A percentile compares a stretch with the other conserved stretches of the same genome.
phyloP scores from a whole-genome alignment of 2,329 filamentous ascomycete genomes.

The Penicillium expansum region DNA sequence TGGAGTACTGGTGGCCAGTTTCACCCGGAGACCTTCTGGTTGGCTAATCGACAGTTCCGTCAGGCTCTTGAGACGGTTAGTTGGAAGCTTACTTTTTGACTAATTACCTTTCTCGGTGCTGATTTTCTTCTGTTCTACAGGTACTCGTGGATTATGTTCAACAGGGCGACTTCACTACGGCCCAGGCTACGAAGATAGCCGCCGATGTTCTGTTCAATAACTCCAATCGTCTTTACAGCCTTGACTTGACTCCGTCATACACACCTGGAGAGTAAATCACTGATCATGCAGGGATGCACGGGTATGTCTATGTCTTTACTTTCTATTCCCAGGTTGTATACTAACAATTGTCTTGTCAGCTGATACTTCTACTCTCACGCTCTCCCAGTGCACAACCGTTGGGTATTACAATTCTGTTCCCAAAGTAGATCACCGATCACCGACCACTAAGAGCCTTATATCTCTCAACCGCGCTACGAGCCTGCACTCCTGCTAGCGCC shows the following conservation, averaged over 20 bases:
- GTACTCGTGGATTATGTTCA: constrained; percentile 65
- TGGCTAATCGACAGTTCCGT: constrained; percentile 70
- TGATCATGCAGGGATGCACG: background rate
- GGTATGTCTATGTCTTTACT: constrained; percentile 46
- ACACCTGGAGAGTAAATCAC: constrained; percentile 1
- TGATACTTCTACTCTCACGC: background rate
- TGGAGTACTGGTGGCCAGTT: constrained; percentile 80
- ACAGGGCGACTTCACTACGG: constrained; percentile 59
- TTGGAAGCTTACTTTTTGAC: background rate
- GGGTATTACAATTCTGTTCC: constrained; percentile 35
- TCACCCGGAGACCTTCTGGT: constrained; percentile 73
- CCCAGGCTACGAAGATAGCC: constrained; percentile 62
- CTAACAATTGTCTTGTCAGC: background rate
- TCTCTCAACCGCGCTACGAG: no score
- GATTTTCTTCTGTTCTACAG: constrained; percentile 33
- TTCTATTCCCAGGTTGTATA: background rate
- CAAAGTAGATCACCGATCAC: background rate
- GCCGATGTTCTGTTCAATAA: constrained; percentile 73
- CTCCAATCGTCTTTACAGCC: constrained; percentile 69
- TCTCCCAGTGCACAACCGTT: constrained; percentile 28
- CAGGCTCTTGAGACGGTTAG: constrained; percentile 65
- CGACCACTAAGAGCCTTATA: no score
- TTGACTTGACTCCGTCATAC: constrained; percentile 45
- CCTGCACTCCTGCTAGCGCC: constrained; percentile 32
- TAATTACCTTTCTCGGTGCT: background rate